These are phyloP conservation scores for Pythium volutum DNA, from an alignment of 352 stramenopile genomes.

Conservation along the genomic window DNA sequence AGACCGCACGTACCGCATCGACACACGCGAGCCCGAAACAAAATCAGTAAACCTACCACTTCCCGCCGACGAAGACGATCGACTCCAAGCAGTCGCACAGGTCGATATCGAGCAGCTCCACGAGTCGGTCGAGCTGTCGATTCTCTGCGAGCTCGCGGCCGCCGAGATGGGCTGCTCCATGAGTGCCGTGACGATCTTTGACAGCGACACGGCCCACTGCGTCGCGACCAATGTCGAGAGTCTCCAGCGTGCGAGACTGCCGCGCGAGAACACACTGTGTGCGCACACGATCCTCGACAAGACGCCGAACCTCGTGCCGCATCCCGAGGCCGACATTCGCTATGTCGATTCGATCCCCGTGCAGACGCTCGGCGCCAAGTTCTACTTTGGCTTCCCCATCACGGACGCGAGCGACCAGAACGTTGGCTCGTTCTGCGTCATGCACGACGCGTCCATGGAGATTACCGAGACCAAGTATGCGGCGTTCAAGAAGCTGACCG, in stretches of 20 bases:
- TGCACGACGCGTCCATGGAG: conserved; percentile 35
- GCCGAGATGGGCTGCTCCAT: conserved; percentile 47
- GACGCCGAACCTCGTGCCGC: conserved; percentile 48
- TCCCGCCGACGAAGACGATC: conserved; percentile 10
- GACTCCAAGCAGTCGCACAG: conserved; percentile 9
- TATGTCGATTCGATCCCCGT: conserved; percentile 28
- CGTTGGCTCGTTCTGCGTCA: conserved; percentile 58
- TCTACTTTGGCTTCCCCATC: conserved; percentile 69
- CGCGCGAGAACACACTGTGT: conserved; percentile 55
- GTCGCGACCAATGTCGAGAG: conserved; percentile 39
- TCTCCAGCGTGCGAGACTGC: conserved; percentile 33
- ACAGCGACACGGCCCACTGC: conserved; percentile 30
- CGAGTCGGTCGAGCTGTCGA: conserved; percentile 41
- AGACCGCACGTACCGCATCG: conserved; percentile 10
- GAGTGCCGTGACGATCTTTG: conserved; percentile 55
- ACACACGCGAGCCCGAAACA: background rate
- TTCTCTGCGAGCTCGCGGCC: conserved; percentile 51
- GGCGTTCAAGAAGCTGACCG: conserved; percentile 45
- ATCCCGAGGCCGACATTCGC: conserved; percentile 52
- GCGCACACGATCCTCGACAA: conserved; percentile 49
- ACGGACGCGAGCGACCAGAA: conserved; percentile 35
- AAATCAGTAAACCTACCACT: conserved; percentile 17
- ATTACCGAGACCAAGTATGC: conserved; percentile 54
- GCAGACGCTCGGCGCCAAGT: conserved; percentile 39
- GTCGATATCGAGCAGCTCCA: conserved; percentile 10